Conservation (phyloP, 371 early-diverging fungal genomes). For the Rhizopus arrhizus region DNA sequence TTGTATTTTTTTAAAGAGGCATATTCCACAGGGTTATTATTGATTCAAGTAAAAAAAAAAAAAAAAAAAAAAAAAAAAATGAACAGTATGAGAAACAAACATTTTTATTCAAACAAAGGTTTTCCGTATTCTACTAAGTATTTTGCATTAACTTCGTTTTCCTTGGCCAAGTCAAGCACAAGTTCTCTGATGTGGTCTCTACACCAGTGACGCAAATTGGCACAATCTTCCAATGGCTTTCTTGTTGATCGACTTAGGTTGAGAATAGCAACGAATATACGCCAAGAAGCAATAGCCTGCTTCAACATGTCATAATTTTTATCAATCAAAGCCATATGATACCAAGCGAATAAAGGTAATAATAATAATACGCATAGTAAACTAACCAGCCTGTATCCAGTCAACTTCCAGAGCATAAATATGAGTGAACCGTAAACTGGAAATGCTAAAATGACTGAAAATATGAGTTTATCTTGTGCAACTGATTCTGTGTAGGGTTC, state of each 20-base stretch:
- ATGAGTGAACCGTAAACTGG: conserved; percentile 44
- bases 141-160: conserved; percentile 33
- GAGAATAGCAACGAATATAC: conserved; percentile 47
- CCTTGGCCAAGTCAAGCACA: conserved; percentile 24
- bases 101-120: conserved; percentile 23
- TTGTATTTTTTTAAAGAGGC: too few relatives aligned
- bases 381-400: conserved; percentile 35
- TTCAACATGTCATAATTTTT: conserved; percentile 54
- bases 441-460: conserved; percentile 35
- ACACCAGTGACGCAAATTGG: conserved; percentile 44
- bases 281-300: conserved; percentile 49
- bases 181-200: conserved; percentile 25
- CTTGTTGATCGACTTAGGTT: conserved; percentile 27
- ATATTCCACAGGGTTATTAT: too few relatives aligned
- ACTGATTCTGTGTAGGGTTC: conserved; percentile 58
- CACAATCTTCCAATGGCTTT: conserved; percentile 43
- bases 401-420: conserved; percentile 38
- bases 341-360: conserved; percentile 51
- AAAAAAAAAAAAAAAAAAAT: too few relatives aligned
- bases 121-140: conserved; percentile 38
- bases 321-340: conserved; percentile 55
- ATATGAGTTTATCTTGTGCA: conserved; percentile 56
- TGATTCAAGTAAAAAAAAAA: too few relatives aligned
- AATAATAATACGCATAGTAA: conserved; percentile 30
- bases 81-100: background rate